phyloP scores from a whole-genome alignment of 805 yeast genomes.

The Metschnikowia picachoensis region DNA sequence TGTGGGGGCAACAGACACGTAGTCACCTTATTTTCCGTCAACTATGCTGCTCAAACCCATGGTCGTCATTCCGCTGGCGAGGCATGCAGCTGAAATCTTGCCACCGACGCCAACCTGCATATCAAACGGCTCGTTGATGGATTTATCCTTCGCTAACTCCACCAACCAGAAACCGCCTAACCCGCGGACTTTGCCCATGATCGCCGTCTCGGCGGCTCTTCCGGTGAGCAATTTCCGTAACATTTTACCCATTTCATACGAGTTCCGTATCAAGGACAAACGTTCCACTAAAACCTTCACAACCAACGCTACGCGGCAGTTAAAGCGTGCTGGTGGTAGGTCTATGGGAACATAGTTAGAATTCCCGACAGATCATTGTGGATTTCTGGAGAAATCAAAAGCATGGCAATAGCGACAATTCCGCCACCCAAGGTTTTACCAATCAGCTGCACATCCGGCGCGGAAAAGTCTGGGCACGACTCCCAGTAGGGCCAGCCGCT shows the following conservation, averaged over 20 bases:
- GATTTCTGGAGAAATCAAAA: conserved; percentile 16
- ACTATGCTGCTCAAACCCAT: conserved; percentile 47
- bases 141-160: conserved; percentile 52
- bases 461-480: conserved; percentile 32
- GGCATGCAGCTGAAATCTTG: conserved; percentile 31
- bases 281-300: conserved; percentile 17
- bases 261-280: conserved; percentile 12
- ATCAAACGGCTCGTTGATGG: conserved; percentile 47
- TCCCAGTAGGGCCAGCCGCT: conserved; percentile 44
- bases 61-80: conserved; percentile 43
- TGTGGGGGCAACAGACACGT: conserved; percentile 46
- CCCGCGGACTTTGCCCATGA: conserved; percentile 60
- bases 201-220: conserved; percentile 9
- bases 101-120: conserved; percentile 34
- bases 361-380: conserved; percentile 12
- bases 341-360: conserved; percentile 15
- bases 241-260: conserved; percentile 11
- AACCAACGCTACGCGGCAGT: conserved; percentile 17
- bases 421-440: conserved; percentile 18
- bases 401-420: conserved; percentile 16
- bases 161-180: conserved; percentile 58
- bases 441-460: conserved; percentile 17
- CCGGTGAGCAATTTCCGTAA: conserved; percentile 8
- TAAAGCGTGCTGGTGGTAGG: conserved; percentile 18
- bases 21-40: conserved; percentile 41